Evolutionary conservation across 2,329 filamentous ascomycete genomes (phyloP).

Genomic region (Sordariomycetes sp.): DNA sequence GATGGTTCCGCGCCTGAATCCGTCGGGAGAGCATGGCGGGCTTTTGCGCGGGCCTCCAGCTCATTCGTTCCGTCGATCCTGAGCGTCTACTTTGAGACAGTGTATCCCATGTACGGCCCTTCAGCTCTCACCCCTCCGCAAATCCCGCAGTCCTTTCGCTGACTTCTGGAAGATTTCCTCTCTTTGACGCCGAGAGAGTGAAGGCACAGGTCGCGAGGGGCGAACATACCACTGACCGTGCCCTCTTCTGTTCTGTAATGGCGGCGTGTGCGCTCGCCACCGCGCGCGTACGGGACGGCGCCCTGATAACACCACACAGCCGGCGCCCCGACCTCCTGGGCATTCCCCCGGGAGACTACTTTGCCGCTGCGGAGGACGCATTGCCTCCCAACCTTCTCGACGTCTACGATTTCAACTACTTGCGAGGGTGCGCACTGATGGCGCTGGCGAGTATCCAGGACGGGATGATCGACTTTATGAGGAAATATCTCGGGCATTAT

Average conservation of each 20-base stretch:
- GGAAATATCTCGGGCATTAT: constrained; percentile 38
- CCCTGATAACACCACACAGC: constrained; percentile 24
- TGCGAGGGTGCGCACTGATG: constrained; percentile 35
- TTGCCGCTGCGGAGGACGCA: constrained; percentile 9
- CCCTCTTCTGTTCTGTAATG: constrained; percentile 39
- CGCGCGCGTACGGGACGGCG: constrained; percentile 36
- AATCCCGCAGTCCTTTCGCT: background rate
- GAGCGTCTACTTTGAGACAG: constrained; percentile 38
- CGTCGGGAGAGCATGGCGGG: constrained; percentile 2
- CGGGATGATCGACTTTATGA: constrained; percentile 35
- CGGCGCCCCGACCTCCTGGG: constrained; percentile 28
- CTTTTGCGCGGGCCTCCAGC: constrained; percentile 2
- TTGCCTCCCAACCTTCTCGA: constrained; percentile 4
- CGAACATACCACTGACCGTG: constrained; percentile 29
- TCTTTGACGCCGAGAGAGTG: constrained; percentile 37
- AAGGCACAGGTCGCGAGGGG: constrained; percentile 23
- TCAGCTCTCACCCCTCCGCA: background rate
- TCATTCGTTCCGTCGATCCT: constrained; percentile 21
- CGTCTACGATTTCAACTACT: constrained; percentile 21
- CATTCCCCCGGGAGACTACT: constrained; percentile 11
- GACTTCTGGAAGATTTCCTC: constrained; percentile 22
- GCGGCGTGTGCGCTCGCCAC: constrained; percentile 37
- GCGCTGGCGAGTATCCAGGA: constrained; percentile 40
- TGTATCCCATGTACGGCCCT: constrained; percentile 31
- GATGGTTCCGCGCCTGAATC: background rate